Conservation (phyloP, 2,329 filamentous ascomycete species). For the Periconia sp. region DNA sequence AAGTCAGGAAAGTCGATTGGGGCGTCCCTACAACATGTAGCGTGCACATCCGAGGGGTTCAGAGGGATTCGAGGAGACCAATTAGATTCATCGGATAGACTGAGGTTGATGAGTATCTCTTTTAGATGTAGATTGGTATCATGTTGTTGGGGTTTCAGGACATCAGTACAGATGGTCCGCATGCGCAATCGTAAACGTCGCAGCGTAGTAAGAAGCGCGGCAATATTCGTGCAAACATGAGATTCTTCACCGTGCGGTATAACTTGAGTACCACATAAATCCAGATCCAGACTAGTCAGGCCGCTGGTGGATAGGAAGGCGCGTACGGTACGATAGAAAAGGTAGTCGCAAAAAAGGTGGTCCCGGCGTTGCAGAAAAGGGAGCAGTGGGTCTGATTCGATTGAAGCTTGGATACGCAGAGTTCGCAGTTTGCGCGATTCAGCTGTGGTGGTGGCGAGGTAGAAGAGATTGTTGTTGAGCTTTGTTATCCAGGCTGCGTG, state of each 20-base stretch:
- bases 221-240: constrained; percentile 49
- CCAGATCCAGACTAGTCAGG: constrained; percentile 18
- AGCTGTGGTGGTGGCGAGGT: constrained; percentile 17
- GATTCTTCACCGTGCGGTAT: constrained; percentile 12
- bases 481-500: constrained; percentile 19
- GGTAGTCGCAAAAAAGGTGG: constrained; percentile 19
- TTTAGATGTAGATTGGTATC: constrained; percentile 20
- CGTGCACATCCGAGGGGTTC: constrained; percentile 12
- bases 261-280: constrained; percentile 16
- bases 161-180: constrained; percentile 20
- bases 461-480: constrained; percentile 19
- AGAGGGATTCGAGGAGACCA: too few species aligned
- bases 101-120: constrained; percentile 24
- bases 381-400: constrained; percentile 18
- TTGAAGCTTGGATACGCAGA: constrained; percentile 18
- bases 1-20: constrained; percentile 12
- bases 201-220: constrained; percentile 43
- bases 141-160: constrained; percentile 19
- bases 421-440: constrained; percentile 21
- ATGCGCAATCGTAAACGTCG: constrained; percentile 23
- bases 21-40: constrained; percentile 16
- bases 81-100: constrained; percentile 17
- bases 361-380: constrained; percentile 15
- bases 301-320: constrained; percentile 18
- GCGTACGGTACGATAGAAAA: constrained; percentile 10